A percentile compares a stretch with the other conserved stretches of the same genome.
Conservation (phyloP, 495 filamentous ascomycete species). For the Aspergillus nanangensis region DNA sequence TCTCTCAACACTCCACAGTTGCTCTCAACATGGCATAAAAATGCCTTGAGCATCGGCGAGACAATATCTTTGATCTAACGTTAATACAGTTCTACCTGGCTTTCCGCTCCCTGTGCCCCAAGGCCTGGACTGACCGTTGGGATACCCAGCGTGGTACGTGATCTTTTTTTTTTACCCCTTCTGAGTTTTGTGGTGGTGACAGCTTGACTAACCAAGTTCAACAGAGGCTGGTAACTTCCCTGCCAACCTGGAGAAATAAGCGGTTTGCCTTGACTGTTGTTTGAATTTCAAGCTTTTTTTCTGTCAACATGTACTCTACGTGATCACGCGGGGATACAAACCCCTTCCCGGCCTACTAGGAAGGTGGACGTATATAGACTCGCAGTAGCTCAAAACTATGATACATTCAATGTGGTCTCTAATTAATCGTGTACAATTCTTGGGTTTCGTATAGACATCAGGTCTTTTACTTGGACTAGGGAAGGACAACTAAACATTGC, state of each 20-base stretch:
- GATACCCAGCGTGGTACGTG: constrained; percentile 91
- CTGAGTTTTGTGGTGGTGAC: constrained; percentile 1
- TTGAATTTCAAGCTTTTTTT: constrained; percentile 31
- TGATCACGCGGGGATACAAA: constrained; percentile 31
- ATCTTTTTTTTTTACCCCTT: constrained; percentile 13
- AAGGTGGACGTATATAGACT: constrained; percentile 32
- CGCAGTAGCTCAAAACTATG: constrained; percentile 21
- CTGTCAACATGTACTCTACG: constrained; percentile 45
- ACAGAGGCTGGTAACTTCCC: constrained; percentile 92
- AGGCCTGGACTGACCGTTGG: constrained; percentile 91
- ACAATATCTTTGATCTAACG: constrained; percentile 6
- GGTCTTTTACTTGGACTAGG: no score
- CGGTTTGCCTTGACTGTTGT: constrained; percentile 17
- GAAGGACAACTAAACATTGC: no score
- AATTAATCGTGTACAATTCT: not conserved
- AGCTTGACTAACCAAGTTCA: constrained; percentile 10
- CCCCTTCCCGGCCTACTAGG: constrained; percentile 13
- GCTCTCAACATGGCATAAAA: no score
- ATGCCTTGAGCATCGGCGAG: no score
- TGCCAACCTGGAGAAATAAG: constrained; percentile 43
- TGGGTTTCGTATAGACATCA: not conserved
- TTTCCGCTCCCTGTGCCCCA: constrained; percentile 95
- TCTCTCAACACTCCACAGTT: not conserved
- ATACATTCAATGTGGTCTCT: constrained; percentile 1
- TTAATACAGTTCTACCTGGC: constrained; percentile 78